Evolutionary conservation across 306 rosid genomes (phyloP).

Genomic region (cucumber (Cucumis sativus)): Cucumber_9930_V3 NC_026655.2:26569501-26570000

Average conservation of each 20-base stretch:
- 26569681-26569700: conserved; percentile 75
- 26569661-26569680: conserved; percentile 98
- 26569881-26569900: conserved; percentile 29
- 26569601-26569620: conserved; percentile 95
- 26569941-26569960: conserved; percentile 59
- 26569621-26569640: conserved; percentile 79
- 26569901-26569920: conserved; percentile 82
- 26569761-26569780: conserved; percentile 59
- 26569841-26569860: not conserved
- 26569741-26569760: conserved; percentile 77
- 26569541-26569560: conserved; percentile 77
- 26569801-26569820: not conserved
- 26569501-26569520: conserved; percentile 75
- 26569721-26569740: conserved; percentile 62
- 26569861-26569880: not conserved
- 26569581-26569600: conserved; percentile 74
- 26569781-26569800: not conserved
- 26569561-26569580: conserved; percentile 62
- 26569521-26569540: conserved; percentile 89
- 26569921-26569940: conserved; percentile 81
- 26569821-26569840: conserved; percentile 7
- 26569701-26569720: conserved; percentile 77
- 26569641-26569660: conserved; percentile 73
- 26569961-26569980: conserved; percentile 81
- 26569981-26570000: conserved; percentile 98